Evolutionary conservation across 2,329 filamentous ascomycete species (phyloP).

Genomic region (Fusarium sulawesiense): DNA sequence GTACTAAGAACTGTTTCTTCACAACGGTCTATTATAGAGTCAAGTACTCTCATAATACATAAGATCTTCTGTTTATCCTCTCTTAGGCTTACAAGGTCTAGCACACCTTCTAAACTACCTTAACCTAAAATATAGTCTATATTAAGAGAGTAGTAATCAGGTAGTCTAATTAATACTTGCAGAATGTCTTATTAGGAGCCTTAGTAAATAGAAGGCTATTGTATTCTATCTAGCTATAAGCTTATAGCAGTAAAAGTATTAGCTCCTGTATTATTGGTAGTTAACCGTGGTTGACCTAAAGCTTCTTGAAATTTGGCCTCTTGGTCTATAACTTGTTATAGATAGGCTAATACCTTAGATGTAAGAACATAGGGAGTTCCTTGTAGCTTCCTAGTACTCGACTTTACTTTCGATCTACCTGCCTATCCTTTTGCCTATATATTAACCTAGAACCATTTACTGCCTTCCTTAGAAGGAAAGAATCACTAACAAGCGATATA

Average conservation of each 20-base stretch:
- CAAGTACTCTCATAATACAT: background rate
- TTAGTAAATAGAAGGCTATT: conserved; percentile 1
- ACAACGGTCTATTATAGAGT: background rate
- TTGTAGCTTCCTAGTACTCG: background rate
- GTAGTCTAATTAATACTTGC: background rate
- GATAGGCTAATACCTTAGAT: background rate
- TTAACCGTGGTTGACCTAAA: background rate
- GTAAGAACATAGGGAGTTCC: background rate
- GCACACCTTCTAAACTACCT: background rate
- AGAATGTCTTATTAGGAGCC: background rate
- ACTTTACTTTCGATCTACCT: background rate
- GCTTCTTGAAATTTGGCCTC: background rate
- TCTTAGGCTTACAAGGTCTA: background rate
- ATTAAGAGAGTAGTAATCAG: background rate
- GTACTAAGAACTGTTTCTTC: no score
- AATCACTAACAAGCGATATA: background rate
- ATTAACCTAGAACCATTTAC: background rate
- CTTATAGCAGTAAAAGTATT: background rate
- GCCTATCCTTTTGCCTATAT: background rate
- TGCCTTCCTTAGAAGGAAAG: background rate
- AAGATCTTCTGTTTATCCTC: background rate
- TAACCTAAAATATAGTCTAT: background rate
- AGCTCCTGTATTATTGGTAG: background rate
- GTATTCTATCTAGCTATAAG: background rate
- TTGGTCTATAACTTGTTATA: background rate